Evolutionary conservation across 2,329 filamentous ascomycete species (phyloP).

Genomic region (Xylaria sp.): DNA sequence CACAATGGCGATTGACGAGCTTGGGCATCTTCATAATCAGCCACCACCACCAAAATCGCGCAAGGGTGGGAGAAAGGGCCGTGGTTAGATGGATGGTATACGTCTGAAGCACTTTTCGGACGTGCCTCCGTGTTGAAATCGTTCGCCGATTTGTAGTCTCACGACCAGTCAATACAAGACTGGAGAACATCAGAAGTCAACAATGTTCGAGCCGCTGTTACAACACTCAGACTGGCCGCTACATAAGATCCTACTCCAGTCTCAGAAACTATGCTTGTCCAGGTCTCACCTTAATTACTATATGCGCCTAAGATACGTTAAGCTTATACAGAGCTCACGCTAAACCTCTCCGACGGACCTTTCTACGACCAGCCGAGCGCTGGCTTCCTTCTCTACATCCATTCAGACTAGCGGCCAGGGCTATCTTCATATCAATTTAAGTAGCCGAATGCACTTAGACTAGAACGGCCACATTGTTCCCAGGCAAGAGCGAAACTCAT

Average conservation of each 20-base stretch:
- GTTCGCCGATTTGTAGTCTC: neutral
- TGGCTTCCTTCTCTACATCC: neutral
- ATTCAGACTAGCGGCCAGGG: neutral
- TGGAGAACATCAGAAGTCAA: neutral
- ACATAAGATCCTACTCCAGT: neutral
- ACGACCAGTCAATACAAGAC: neutral
- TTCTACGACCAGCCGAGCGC: neutral
- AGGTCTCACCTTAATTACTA: neutral
- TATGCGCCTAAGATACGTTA: neutral
- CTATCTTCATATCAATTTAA: neutral
- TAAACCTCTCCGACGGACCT: neutral
- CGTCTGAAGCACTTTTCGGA: neutral
- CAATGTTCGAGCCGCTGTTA: neutral
- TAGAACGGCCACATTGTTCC: too few species aligned
- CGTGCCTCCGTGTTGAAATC: neutral
- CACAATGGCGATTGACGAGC: slow-evolving; percentile 65
- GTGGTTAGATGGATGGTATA: slow-evolving; percentile 27
- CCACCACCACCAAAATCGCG: slow-evolving; percentile 62
- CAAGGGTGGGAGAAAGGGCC: slow-evolving; percentile 62
- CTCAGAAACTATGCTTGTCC: neutral
- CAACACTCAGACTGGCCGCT: neutral
- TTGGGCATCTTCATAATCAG: slow-evolving; percentile 68
- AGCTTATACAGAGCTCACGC: neutral
- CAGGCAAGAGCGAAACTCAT: neutral
- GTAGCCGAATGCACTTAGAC: neutral